A percentile compares a stretch with the other conserved stretches of the same genome.
phyloP scores from a whole-genome alignment of 2,329 filamentous ascomycete genomes.

The Microthyrium microscopicum region DNA sequence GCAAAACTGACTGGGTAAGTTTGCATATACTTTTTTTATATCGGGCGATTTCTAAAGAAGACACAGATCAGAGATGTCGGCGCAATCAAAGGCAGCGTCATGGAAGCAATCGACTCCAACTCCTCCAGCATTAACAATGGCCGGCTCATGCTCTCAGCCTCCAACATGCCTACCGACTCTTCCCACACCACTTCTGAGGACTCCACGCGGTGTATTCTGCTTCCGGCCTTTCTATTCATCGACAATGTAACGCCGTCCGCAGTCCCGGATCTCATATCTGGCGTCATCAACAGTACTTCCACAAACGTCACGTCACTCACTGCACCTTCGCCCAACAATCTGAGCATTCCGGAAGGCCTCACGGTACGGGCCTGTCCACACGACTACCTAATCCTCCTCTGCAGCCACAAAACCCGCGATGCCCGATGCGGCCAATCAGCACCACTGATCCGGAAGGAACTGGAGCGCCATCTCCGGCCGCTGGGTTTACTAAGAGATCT shows the following conservation, averaged over 20 bases:
- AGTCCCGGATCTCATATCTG: constrained; percentile 53
- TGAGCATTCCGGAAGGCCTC: constrained; percentile 22
- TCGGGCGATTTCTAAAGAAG: neutral
- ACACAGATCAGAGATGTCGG: constrained; percentile 19
- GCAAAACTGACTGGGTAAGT: constrained; percentile 85
- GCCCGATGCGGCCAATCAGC: constrained; percentile 89
- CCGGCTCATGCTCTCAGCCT: constrained; percentile 81
- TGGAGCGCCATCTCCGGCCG: constrained; percentile 75
- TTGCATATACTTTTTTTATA: neutral
- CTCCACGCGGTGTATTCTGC: constrained; percentile 65
- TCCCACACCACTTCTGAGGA: constrained; percentile 40
- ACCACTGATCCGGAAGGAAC: constrained; percentile 70
- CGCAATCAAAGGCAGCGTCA: constrained; percentile 56
- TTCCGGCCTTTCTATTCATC: constrained; percentile 70
- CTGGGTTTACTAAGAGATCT: constrained; percentile 74
- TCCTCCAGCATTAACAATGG: neutral
- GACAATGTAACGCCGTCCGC: constrained; percentile 66
- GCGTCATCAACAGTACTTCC: constrained; percentile 53
- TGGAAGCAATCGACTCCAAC: constrained; percentile 30
- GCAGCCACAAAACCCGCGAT: constrained; percentile 86
- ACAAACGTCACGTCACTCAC: constrained; percentile 54
- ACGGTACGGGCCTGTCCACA: constrained; percentile 58
- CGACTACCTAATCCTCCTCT: constrained; percentile 75
- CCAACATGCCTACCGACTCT: constrained; percentile 77
- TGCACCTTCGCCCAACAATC: constrained; percentile 4